Evolutionary conservation across 1,284 basidiomycete genomes (phyloP), one percentile per base, ranked within the genome.

Genomic region (Puccinia coronata): DNA sequence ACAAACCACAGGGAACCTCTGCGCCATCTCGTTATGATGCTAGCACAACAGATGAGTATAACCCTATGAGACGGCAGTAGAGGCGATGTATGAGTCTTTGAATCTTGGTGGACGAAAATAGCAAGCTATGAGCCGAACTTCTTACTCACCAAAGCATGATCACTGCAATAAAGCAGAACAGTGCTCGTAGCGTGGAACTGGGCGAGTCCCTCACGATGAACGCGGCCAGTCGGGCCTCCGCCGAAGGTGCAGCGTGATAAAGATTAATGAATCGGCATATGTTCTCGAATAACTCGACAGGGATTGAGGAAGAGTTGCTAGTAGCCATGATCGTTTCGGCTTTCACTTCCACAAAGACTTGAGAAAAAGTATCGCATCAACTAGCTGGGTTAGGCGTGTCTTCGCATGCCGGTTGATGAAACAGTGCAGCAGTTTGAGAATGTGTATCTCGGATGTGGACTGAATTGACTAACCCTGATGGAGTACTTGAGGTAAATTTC

Each of bases 1-100:
- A 78, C 65, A 43, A 78, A 78, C 76, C 76, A 78, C 31, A 78
- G 39, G 6, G 39, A 41, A 43, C 76, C 31, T 28, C 28, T 78
- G 1, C 67, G 41, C 43, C 51, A 55, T 25, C 76, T 49, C n/a
- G 70, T 16, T 14, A 69, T 6, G 9, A 78, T 53, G 25, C 43
- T 69, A 14, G 76, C 51, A 28, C 43, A 69, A 18, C 55, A 43
- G 36, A 78, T n/a, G 25, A 78, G 6, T 1, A 57, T 39, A 3
- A 78, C 59, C 51, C 76, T 78, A 25, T 18, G n/a, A 28, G 14
- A 47, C 20, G 36, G 12, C 14, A 57, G 39, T 8, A 23, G 34
- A 31, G 28, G 57, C 5, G 57, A 34, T 59, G 25, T 18, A 59
- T 28, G 57, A 25, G 57, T 31, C 5, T 3, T 12, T 16, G 28